A percentile compares a stretch with the other conserved stretches of the same genome.
Evolutionary conservation across 1,284 basidiomycete genomes (phyloP).

Genomic region (Vanrija sp.): DNA sequence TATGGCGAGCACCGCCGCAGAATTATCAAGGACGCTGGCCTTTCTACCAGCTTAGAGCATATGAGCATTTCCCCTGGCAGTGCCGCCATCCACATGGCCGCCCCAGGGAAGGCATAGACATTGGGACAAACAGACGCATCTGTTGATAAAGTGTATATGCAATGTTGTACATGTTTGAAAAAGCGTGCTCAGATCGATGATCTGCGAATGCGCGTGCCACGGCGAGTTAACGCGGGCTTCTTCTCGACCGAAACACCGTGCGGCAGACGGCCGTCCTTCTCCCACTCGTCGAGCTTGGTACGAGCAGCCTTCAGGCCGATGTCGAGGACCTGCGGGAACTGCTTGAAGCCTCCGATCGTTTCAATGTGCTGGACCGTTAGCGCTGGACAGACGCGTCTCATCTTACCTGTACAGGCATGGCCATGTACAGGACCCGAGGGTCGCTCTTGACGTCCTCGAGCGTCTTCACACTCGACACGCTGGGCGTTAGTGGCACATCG

Average conservation of each 20-base stretch:
- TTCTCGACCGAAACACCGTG: slow-evolving; percentile 57
- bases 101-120: background rate
- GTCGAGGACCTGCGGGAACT: slow-evolving; percentile 58
- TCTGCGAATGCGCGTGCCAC: slow-evolving; percentile 36
- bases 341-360: slow-evolving; percentile 48
- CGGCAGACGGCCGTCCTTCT: slow-evolving; percentile 74
- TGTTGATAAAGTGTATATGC: slow-evolving; percentile 4
- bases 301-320: slow-evolving; percentile 76
- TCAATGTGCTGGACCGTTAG: slow-evolving; percentile 31
- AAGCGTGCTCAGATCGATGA: slow-evolving; percentile 9
- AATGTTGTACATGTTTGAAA: slow-evolving; percentile 7
- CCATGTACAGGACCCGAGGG: slow-evolving; percentile 84
- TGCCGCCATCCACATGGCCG: too few relatives aligned
- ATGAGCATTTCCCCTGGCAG: slow-evolving; percentile 41
- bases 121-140: background rate
- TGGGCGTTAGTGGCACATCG: slow-evolving; percentile 40
- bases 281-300: slow-evolving; percentile 71
- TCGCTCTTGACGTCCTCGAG: slow-evolving; percentile 89
- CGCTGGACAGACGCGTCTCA: slow-evolving; percentile 27
- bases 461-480: slow-evolving; percentile 91
- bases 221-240: slow-evolving; percentile 27
- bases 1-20: slow-evolving; percentile 11
- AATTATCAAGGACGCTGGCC: slow-evolving; percentile 24
- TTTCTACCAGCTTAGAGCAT: slow-evolving; percentile 40
- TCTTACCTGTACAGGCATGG: slow-evolving; percentile 87